Evolutionary conservation across 2,329 filamentous ascomycete species (phyloP).

Genomic region (Calonectria pauciramosa): DNA sequence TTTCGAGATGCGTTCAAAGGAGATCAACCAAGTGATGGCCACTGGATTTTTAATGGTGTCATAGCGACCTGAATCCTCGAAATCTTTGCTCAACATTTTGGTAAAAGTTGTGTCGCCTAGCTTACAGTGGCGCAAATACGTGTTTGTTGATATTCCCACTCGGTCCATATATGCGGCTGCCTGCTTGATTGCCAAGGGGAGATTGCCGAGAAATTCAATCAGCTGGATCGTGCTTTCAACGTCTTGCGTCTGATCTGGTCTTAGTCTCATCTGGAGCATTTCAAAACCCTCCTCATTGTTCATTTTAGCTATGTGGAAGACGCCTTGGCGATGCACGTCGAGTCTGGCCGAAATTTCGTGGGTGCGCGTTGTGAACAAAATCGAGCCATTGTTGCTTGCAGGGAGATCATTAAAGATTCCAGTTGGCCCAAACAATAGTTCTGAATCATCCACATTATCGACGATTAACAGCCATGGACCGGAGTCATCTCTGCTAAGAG

Average conservation of each 20-base stretch:
- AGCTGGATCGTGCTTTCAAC: conserved; percentile 36
- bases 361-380: conserved; percentile 40
- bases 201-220: conserved; percentile 46
- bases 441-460: conserved; percentile 59
- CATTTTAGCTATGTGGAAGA: conserved; percentile 38
- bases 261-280: conserved; percentile 38
- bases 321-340: conserved; percentile 24
- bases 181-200: conserved; percentile 54
- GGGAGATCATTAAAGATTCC: conserved; percentile 48
- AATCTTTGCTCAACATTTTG: conserved; percentile 46
- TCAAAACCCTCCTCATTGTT: conserved; percentile 34
- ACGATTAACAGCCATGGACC: conserved; percentile 58
- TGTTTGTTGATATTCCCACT: conserved; percentile 35
- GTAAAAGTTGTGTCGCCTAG: background rate
- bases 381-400: conserved; percentile 21
- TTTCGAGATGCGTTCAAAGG: conserved; percentile 47
- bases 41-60: conserved; percentile 44
- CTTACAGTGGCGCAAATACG: conserved; percentile 46
- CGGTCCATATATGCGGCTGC: conserved; percentile 53
- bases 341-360: conserved; percentile 19
- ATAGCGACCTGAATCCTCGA: conserved; percentile 47
- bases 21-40: conserved; percentile 51
- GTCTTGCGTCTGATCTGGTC: conserved; percentile 37
- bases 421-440: conserved; percentile 44
- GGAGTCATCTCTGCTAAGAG: conserved; percentile 44